Evolutionary conservation across 2,329 filamentous ascomycete genomes (phyloP), one percentile per base, ranked within the genome.

Genomic region (Sarocladiaceae sp.): DNA sequence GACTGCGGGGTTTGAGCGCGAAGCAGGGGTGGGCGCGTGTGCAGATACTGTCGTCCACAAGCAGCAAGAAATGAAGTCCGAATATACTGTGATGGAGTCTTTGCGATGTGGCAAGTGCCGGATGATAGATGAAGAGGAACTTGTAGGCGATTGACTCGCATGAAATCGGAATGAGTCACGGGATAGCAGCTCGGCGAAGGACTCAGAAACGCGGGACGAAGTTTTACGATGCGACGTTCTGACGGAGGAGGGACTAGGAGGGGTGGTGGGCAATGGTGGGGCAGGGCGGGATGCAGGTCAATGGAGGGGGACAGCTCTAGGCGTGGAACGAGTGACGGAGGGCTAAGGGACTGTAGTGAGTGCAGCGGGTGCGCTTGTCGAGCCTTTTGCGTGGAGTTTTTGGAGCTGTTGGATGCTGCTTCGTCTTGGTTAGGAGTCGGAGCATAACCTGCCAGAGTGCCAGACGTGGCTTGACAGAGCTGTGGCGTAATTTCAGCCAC

Each of bases 61-160:
- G 47, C 25, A 37, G 29, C 28, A 26, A 25, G 18, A 22, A 50
- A 35, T 8, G 26, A 33, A 17, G 26, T 8, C n/a, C 22, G 44
- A 26, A 17, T 20, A 17, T 15, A 29, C 17, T 48, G 8, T 22
- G 26, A 18, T 10, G n/a, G 13, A 31, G 18, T 50, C 13, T 20
- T 25, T 37, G 12, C 17, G 47, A 37, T 23, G 8, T 23, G 29
- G 47, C 31, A 20, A 36, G 6, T 29, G 31, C 47, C 47, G 28
- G 47, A 50, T 18, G 25, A 18, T 20, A 50, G 25, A 25, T 28
- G 7, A n/a, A 33, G 26, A 37, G 29, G 11, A 3, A 50, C 7
- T 31, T n/a, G 29, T n/a, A 50, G 29, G 20, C 47, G 47, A 50
- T 26, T 50, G 47, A 50, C 25, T 50, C 47, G 47, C 47, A 50